A percentile compares a stretch with the other conserved stretches of the same genome.
Evolutionary conservation across 495 filamentous ascomycete genomes (phyloP).

Genomic region (Podospora comata): DNA sequence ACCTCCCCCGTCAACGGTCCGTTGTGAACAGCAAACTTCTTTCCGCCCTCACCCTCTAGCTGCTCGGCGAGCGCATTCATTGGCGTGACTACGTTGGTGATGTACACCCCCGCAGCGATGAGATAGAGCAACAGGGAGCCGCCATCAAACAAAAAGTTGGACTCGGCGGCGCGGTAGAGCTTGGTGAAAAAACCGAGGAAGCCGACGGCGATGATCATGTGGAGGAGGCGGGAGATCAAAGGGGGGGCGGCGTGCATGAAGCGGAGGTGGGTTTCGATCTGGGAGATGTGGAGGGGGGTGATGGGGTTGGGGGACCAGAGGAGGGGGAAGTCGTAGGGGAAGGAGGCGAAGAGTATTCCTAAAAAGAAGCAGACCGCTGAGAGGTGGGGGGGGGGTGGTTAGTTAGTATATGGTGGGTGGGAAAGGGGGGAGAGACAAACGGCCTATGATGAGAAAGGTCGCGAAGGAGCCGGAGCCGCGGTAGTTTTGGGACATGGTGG

Average conservation of each 20-base stretch:
- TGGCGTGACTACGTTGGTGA: slow-evolving; percentile 93
- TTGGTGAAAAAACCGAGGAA: slow-evolving; percentile 88
- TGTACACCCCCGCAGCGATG: slow-evolving; percentile 85
- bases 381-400: not conserved
- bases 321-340: slow-evolving; percentile 97
- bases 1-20: slow-evolving; percentile 43
- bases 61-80: slow-evolving; percentile 64
- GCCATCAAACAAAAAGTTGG: slow-evolving; percentile 96
- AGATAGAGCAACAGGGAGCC: slow-evolving; percentile 87
- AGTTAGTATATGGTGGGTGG: slow-evolving; percentile 1
- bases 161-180: slow-evolving; percentile 85
- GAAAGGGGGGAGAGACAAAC: slow-evolving; percentile 48
- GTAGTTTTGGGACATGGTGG: slow-evolving; percentile 47
- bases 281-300: slow-evolving; percentile 63
- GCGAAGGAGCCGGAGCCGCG: slow-evolving; percentile 63
- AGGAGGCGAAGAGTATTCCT: slow-evolving; percentile 93
- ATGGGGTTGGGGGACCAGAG: slow-evolving; percentile 77
- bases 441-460: slow-evolving; percentile 93
- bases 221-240: slow-evolving; percentile 85
- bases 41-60: slow-evolving; percentile 31
- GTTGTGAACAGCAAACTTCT: slow-evolving; percentile 51
- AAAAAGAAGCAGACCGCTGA: slow-evolving; percentile 95
- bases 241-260: slow-evolving; percentile 85
- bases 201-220: slow-evolving; percentile 86
- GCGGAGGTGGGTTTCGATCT: slow-evolving; percentile 80